A percentile compares a stretch with the other conserved stretches of the same genome.
phyloP scores from a whole-genome alignment of 805 yeast genomes.

The Myxozyma nipponensis region DNA sequence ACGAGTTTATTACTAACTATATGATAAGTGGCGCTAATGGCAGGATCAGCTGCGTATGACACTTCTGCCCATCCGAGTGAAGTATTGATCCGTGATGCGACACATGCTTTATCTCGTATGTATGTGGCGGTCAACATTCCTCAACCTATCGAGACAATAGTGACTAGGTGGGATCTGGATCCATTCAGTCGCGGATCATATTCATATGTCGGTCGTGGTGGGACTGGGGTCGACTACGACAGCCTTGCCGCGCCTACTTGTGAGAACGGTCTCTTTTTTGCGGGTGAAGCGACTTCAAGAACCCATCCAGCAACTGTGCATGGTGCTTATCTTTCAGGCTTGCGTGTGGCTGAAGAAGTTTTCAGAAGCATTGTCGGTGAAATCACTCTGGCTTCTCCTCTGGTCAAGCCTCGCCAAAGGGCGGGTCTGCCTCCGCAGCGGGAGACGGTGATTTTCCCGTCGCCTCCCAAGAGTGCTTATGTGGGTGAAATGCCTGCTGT shows the following conservation, averaged over 20 bases:
- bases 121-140: conserved; percentile 29
- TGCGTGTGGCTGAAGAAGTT: conserved; percentile 43
- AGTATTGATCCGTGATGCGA: conserved; percentile 37
- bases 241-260: conserved; percentile 39
- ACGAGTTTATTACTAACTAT: background rate
- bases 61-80: conserved; percentile 36
- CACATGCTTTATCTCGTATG: conserved; percentile 32
- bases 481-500: conserved; percentile 19
- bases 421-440: conserved; percentile 13
- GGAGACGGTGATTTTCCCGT: conserved; percentile 23
- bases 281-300: conserved; percentile 45
- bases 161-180: conserved; percentile 75
- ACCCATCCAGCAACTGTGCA: conserved; percentile 43
- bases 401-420: conserved; percentile 29
- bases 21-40: conserved; percentile 36
- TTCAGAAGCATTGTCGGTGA: conserved; percentile 41
- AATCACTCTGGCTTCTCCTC: conserved; percentile 39
- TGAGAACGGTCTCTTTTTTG: conserved; percentile 39
- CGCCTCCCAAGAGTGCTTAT: conserved; percentile 24
- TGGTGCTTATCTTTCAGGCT: conserved; percentile 44
- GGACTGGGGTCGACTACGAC: conserved; percentile 44
- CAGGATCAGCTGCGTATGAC: conserved; percentile 40
- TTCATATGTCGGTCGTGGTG: conserved; percentile 43
- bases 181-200: conserved; percentile 80
- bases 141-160: conserved; percentile 40